Conservation (phyloP, 176 grass and related monocot species). For the Canna indica region DNA sequence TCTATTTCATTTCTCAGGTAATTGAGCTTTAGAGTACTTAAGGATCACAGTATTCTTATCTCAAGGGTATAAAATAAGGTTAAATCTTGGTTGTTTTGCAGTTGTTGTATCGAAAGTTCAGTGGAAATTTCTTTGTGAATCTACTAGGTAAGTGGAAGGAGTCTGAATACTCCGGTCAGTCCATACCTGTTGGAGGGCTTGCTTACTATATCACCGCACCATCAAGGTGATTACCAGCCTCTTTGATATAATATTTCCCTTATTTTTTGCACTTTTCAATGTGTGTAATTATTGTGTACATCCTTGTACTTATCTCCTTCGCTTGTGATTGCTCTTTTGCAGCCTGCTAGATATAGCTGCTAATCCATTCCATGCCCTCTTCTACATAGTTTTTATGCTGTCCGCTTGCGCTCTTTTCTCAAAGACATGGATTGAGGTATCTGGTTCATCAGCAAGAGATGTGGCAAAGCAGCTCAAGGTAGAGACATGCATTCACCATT, state of each 20-base stretch:
- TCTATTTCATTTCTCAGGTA: slow-evolving; percentile 93
- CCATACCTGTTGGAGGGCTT: too few species aligned
- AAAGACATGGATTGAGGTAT: slow-evolving; percentile 89
- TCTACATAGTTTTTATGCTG: slow-evolving; percentile 27
- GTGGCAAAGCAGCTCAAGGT: slow-evolving; percentile 91
- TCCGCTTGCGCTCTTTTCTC: slow-evolving; percentile 75
- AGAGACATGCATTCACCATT: not conserved
- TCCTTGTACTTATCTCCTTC: too few species aligned
- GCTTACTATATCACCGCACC: not conserved
- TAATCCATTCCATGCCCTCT: slow-evolving; percentile 2
- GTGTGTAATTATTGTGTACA: too few species aligned
- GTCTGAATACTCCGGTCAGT: slow-evolving; percentile 45
- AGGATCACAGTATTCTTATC: too few species aligned
- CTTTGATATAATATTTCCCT: too few species aligned
- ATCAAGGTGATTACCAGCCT: slow-evolving; percentile 45
- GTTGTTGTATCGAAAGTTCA: slow-evolving; percentile 78
- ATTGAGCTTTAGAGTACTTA: too few species aligned
- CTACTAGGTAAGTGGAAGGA: slow-evolving; percentile 81
- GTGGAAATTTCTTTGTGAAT: slow-evolving; percentile 79
- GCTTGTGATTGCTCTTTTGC: slow-evolving; percentile 6
- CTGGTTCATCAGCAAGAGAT: slow-evolving; percentile 81
- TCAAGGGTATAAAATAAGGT: too few species aligned
- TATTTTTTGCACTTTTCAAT: too few species aligned
- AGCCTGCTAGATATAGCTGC: slow-evolving; percentile 69
- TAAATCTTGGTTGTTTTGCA: slow-evolving; percentile 6